phyloP scores from a whole-genome alignment of 495 filamentous ascomycete species.

The Podospora didyma region DNA sequence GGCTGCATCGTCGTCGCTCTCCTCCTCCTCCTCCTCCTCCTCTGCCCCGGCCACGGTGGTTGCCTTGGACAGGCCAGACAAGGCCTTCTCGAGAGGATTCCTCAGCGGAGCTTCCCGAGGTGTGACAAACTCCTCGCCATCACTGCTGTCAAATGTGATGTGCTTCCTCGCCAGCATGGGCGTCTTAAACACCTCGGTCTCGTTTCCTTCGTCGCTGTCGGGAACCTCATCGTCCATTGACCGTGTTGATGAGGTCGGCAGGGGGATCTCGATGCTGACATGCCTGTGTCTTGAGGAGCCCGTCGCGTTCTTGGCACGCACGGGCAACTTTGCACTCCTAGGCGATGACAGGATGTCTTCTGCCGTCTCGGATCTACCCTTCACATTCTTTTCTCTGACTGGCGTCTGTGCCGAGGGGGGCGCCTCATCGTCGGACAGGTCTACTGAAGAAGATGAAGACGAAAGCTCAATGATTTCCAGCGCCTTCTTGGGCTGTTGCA shows the following conservation, averaged over 20 bases:
- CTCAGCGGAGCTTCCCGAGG: slow-evolving; percentile 27
- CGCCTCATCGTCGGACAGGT: slow-evolving; percentile 4
- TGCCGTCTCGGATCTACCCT: not conserved
- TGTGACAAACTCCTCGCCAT: slow-evolving; percentile 30
- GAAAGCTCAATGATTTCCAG: slow-evolving; percentile 19
- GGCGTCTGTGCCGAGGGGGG: not conserved
- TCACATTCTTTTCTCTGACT: not conserved
- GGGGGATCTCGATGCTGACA: slow-evolving; percentile 30
- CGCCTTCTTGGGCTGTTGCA: not conserved
- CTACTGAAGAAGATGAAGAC: slow-evolving; percentile 21
- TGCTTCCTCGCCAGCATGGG: slow-evolving; percentile 20
- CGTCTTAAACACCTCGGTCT: slow-evolving; percentile 23
- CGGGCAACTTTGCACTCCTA: slow-evolving; percentile 16
- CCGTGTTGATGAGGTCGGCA: slow-evolving; percentile 18
- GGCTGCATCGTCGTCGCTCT: slow-evolving; percentile 40
- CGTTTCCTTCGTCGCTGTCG: slow-evolving; percentile 14
- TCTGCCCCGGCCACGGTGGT: slow-evolving; percentile 10
- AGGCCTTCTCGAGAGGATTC: slow-evolving; percentile 16
- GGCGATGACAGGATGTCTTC: not conserved
- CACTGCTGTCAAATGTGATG: slow-evolving; percentile 29
- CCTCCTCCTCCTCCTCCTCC: slow-evolving; percentile 24
- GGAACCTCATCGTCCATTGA: slow-evolving; percentile 2
- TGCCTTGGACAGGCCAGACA: not conserved
- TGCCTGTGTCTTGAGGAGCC: slow-evolving; percentile 20
- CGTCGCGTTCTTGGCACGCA: slow-evolving; percentile 16